Conservation (phyloP, 2,329 filamentous ascomycete species). For the Diaporthe nobilis region DNA sequence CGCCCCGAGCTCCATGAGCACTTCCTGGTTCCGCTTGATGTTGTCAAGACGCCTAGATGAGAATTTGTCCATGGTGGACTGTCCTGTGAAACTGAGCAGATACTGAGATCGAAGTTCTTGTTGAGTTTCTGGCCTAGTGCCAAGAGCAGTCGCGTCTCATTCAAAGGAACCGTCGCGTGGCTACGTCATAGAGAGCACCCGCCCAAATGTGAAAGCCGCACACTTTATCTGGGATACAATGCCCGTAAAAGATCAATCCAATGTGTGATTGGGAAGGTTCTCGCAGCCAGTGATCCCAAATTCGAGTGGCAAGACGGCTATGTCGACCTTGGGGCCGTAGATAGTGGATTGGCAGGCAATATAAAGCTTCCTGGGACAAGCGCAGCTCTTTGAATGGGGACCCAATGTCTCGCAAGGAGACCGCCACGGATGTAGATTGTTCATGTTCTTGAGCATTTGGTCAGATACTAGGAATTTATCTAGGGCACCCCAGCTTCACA, state of each 20-base stretch:
- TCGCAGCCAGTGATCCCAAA: too few species aligned
- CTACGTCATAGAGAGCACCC: constrained; percentile 20
- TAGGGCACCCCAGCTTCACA: neutral
- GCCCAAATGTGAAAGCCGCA: too few species aligned
- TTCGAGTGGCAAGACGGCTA: neutral
- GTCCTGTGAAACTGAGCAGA: neutral
- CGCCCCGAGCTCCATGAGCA: constrained; percentile 63
- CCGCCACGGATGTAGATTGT: neutral
- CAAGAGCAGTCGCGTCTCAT: neutral
- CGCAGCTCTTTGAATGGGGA: neutral
- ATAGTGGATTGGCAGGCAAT: neutral
- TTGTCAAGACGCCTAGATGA: constrained; percentile 62
- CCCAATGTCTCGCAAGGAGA: neutral
- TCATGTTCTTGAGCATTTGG: neutral
- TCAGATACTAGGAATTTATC: neutral
- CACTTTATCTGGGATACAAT: neutral
- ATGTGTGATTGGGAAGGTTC: rapidly evolving
- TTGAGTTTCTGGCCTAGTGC: too few species aligned
- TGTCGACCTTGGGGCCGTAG: too few species aligned
- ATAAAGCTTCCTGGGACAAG: neutral
- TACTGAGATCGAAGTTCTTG: too few species aligned
- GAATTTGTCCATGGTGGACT: constrained; percentile 50
- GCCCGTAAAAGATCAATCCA: neutral
- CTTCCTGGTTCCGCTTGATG: constrained; percentile 63
- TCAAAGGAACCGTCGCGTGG: neutral